Base-by-base conservation (phyloP, 1,284 basidiomycete genomes). In the Ganoderma leucocontextum region DNA sequence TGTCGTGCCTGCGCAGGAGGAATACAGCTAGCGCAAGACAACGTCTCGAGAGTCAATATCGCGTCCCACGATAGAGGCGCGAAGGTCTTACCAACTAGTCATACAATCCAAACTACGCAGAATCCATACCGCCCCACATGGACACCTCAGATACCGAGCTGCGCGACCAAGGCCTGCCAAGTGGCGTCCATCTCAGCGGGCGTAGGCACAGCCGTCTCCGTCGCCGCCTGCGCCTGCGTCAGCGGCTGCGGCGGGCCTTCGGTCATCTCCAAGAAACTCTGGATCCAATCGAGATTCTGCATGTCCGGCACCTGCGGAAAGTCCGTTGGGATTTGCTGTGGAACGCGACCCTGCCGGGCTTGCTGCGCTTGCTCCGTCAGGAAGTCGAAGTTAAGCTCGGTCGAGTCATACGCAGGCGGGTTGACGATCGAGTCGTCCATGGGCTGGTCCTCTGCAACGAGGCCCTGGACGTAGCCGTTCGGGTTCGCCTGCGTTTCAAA, bases 91-190 rank as follows among this genome's bases (percentile, higher is more conserved):
- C 15, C 60, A 66, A 17, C 60, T 55, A 22, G 15, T 35, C 60
- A 57, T 42, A 42, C 63, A 35, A 8, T 62, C 33, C 36, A n/a
- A 22, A 7, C 59, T 7, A 19, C 60, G 57, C 8, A 49, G 42
- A 47, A 22, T 12, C 36, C 33, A 4, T 19, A 8, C 7, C 52
- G 22, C 17, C 61, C 15, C 42, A 29, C n/a, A 60, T 22, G n/a
- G n/a, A 38, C 13, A 60, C 38, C 49, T 62, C 61, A 62, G 7
- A 63, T 38, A 1, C 90, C 90, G 61, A 91, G 80, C 73, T 91
- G 90, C 74, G 90, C 86, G 60, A 90, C 86, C 63, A 91, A 87
- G 66, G 82, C 85, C 75, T 88, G 86, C 90, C 90, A 91, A 0
- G 87, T 85, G 15, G 87, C 79, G 74, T 91, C 89, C 66, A 89